A percentile compares a stretch with the other conserved stretches of the same genome.
phyloP scores from a whole-genome alignment of 179 eudicot species.

The Carnegiea gigantea region DNA sequence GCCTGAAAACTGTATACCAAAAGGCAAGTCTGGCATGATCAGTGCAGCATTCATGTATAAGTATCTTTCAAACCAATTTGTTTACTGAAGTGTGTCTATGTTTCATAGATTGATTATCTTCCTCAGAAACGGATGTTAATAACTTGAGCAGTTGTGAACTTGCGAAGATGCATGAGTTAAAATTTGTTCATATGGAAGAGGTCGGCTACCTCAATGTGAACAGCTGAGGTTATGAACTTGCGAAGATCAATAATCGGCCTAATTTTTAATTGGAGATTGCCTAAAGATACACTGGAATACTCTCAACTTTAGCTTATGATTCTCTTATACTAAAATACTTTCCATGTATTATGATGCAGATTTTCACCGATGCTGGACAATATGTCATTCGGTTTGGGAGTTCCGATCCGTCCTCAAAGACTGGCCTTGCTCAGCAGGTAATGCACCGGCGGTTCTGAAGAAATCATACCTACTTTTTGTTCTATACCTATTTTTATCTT shows the following conservation, averaged over 20 bases:
- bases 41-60: too few relatives aligned
- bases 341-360: conserved; percentile 38
- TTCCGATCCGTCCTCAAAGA: conserved; percentile 40
- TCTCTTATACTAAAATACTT: conserved; percentile 3
- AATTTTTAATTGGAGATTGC: background rate
- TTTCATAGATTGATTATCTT: too few relatives aligned
- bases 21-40: too few relatives aligned
- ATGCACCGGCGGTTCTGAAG: conserved; percentile 1
- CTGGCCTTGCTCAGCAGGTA: conserved; percentile 55
- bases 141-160: too few relatives aligned
- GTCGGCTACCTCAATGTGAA: background rate
- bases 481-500: conserved; percentile 7
- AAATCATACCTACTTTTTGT: conserved; percentile 3
- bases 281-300: background rate
- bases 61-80: too few relatives aligned
- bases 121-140: too few relatives aligned
- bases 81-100: too few relatives aligned
- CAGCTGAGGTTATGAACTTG: background rate
- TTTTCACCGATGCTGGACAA: conserved; percentile 98
- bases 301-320: background rate
- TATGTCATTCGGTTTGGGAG: conserved; percentile 91
- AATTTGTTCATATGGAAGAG: too few relatives aligned
- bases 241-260: background rate
- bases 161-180: too few relatives aligned
- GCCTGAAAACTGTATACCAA: too few relatives aligned